Conservation (phyloP, 371 early-diverging fungal genomes). For the Capniomyces stellatus region DNA sequence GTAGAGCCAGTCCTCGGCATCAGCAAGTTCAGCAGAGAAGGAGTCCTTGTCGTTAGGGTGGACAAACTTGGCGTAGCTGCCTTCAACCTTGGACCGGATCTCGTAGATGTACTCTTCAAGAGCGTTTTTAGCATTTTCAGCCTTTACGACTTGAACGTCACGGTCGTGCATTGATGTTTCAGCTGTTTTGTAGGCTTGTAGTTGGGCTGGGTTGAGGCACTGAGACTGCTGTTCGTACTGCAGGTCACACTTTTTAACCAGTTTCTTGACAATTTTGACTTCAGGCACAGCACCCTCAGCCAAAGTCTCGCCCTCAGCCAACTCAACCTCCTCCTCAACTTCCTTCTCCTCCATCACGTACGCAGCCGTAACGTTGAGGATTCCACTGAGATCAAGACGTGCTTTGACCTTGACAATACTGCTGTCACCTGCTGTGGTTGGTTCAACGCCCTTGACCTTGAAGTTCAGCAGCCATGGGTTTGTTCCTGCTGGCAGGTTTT, state of each 20-base stretch:
- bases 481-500: constrained; percentile 43
- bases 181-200: constrained; percentile 45
- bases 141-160: constrained; percentile 81
- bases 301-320: constrained; percentile 28
- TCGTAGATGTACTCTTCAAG: constrained; percentile 97
- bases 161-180: constrained; percentile 73
- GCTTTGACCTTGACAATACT: constrained; percentile 86
- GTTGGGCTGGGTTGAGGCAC: constrained; percentile 31
- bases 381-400: constrained; percentile 62
- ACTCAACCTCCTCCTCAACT: constrained; percentile 38
- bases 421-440: constrained; percentile 30
- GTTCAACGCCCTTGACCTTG: constrained; percentile 38
- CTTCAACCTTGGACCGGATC: constrained; percentile 73
- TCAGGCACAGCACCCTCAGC: constrained; percentile 32
- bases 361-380: constrained; percentile 67
- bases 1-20: constrained; percentile 93
- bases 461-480: constrained; percentile 55
- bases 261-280: constrained; percentile 55
- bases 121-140: constrained; percentile 83
- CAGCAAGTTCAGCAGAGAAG: constrained; percentile 49
- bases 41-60: constrained; percentile 47
- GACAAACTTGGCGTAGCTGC: constrained; percentile 51
- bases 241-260: constrained; percentile 74
- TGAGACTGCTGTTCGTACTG: constrained; percentile 43
- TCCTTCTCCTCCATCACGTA: constrained; percentile 75